Evolutionary conservation across 164 flowering plant species (phyloP), one percentile per base, ranked within the genome.

Genomic region (Protea cynaroides): DNA sequence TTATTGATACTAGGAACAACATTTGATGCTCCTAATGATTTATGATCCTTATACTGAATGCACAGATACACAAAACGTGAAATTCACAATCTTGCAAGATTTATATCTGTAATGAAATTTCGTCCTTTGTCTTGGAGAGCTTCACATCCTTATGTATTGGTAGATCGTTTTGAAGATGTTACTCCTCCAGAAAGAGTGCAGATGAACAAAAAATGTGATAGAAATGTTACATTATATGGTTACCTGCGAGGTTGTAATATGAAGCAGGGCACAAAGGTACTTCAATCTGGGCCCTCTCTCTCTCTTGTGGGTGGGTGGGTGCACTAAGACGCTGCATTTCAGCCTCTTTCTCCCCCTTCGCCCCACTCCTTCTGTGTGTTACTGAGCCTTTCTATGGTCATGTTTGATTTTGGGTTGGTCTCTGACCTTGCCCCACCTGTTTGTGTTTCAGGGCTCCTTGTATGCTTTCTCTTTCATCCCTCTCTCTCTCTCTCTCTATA

Each of bases 161-260:
- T 84, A 50, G 99, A 92, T 74, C 96, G 99, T 38, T 83, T 95
- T 80, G 99, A 95, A 82, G 99, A 95, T 82, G 87, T 88, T 44
- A 95, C 99, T 61, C 96, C 92, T 59, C 94, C 89, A 21, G 92
- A 88, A 68, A 81, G 74, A 69, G 83, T 86, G 65, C 88, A 72
- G 4, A 52, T 38, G 70, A 69, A 89, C 70, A 75, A 68, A 7
- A 92, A 90, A 74, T 89, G 97, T 71, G 92, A 95, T 69, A 86
- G 99, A 76, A 90, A 85, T 77, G 66, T 92, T 69, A 92, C 83
- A 13, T 74, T 95, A 55, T 95, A 84, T 84, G 99, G 99, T 71
- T 95, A 88, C 75, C 68, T 95, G 62, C 85, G 97, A 51, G 99
- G 99, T 56, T 92, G 97, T 76, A 95, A 92, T 74, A 65, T 95